A percentile compares a stretch with the other conserved stretches of the same genome.
Conservation (phyloP, 768 basidiomycete genomes). For the Boletus sensibilis region DNA sequence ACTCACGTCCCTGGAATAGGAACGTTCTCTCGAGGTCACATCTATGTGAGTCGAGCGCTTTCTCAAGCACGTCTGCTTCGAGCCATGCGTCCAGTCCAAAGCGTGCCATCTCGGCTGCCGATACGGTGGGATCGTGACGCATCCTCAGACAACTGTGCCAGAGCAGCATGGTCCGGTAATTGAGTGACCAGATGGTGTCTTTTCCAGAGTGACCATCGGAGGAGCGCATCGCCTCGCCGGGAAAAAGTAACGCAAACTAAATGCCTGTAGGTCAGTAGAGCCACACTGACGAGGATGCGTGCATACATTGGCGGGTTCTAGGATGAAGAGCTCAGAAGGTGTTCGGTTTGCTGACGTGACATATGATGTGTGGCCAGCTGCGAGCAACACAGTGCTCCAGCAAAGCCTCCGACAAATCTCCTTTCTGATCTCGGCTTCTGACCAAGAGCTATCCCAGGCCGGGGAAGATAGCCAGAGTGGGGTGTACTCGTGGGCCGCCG, state of each 20-base stretch:
- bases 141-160: slow-evolving; percentile 74
- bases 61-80: slow-evolving; percentile 66
- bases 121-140: slow-evolving; percentile 41
- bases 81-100: slow-evolving; percentile 71
- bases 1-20: slow-evolving; percentile 69
- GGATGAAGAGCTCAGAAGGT: slow-evolving; percentile 52
- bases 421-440: slow-evolving; percentile 62
- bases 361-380: slow-evolving; percentile 65
- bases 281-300: neutral
- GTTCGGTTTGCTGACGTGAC: slow-evolving; percentile 42
- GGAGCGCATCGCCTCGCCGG: slow-evolving; percentile 58
- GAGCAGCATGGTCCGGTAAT: slow-evolving; percentile 64
- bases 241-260: slow-evolving; percentile 72
- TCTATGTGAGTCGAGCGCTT: slow-evolving; percentile 58
- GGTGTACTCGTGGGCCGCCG: slow-evolving; percentile 48
- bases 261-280: slow-evolving; percentile 2
- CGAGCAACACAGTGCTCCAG: slow-evolving; percentile 67
- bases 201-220: slow-evolving; percentile 42
- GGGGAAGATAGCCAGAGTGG: slow-evolving; percentile 66
- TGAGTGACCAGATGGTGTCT: slow-evolving; percentile 74
- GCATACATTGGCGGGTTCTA: slow-evolving; percentile 66
- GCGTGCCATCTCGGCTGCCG: slow-evolving; percentile 52
- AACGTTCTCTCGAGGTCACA: slow-evolving; percentile 67
- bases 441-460: slow-evolving; percentile 58
- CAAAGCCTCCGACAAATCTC: slow-evolving; percentile 72